Conservation (phyloP, 192 early-diverging fungal genomes). For the Chytriomyces confervae region DNA sequence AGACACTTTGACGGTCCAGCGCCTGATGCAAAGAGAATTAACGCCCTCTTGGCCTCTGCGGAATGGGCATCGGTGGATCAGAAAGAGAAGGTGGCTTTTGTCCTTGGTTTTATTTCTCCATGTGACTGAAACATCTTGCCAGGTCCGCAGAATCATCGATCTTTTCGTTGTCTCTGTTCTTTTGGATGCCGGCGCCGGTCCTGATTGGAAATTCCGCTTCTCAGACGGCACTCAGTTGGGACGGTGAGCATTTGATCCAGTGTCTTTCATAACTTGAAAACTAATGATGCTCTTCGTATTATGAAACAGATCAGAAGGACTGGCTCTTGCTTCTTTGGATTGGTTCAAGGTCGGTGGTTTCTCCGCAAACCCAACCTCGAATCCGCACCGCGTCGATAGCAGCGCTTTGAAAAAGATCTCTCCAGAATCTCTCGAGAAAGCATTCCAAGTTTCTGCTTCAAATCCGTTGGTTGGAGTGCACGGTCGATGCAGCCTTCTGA, state of each 20-base stretch:
- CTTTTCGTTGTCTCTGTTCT: conserved; percentile 88
- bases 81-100: conserved; percentile 18
- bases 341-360: conserved; percentile 78
- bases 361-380: conserved; percentile 58
- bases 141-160: conserved; percentile 74
- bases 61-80: conserved; percentile 54
- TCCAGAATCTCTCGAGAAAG: conserved; percentile 54
- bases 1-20: conserved; percentile 73
- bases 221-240: conserved; percentile 7
- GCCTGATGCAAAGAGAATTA: conserved; percentile 37
- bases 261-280: conserved; percentile 34
- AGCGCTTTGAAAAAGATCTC: conserved; percentile 59
- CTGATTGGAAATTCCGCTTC: conserved; percentile 74
- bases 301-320: conserved; percentile 73
- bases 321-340: conserved; percentile 82
- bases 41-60: conserved; percentile 35
- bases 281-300: conserved; percentile 39
- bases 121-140: not conserved
- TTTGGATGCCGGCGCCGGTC: conserved; percentile 91
- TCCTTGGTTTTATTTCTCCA: not conserved
- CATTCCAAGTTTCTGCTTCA: conserved; percentile 78
- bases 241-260: conserved; percentile 10
- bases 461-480: conserved; percentile 84
- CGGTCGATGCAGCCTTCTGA: conserved; percentile 75
- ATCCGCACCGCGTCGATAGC: conserved; percentile 75